phyloP scores from a whole-genome alignment of 73 alveolate genomes.

The Paramecium sexaurelia region DNA sequence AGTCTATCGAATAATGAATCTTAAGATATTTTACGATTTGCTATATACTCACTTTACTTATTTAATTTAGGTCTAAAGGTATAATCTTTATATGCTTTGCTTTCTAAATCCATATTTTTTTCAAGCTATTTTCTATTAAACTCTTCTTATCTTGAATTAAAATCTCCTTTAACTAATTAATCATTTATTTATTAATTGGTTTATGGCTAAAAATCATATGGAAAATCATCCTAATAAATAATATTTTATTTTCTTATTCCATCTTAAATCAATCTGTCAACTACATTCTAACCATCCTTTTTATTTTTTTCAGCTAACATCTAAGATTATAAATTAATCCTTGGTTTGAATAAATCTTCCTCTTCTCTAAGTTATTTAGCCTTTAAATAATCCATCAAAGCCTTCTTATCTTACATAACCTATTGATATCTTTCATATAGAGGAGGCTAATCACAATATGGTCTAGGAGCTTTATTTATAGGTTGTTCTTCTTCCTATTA shows the following conservation, averaged over 20 bases:
- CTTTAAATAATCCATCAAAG: background rate
- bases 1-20: background rate
- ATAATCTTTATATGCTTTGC: slow-evolving; percentile 20
- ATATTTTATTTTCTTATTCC: background rate
- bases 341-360: background rate
- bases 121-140: background rate
- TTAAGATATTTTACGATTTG: background rate
- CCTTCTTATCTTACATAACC: slow-evolving; percentile 3
- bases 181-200: slow-evolving; percentile 18
- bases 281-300: background rate
- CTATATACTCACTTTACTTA: background rate
- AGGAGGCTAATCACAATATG: background rate
- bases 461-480: background rate
- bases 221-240: background rate
- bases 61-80: background rate
- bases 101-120: background rate
- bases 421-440: slow-evolving; percentile 26
- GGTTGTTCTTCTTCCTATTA: background rate
- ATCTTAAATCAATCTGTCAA: background rate
- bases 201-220: slow-evolving; percentile 19
- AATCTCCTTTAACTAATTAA: background rate
- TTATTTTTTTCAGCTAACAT: background rate
- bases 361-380: background rate
- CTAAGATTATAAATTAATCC: background rate
- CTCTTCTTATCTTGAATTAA: slow-evolving; percentile 1